These are phyloP conservation scores for Raffaelea albimanens DNA, from an alignment of 2,329 filamentous ascomycete species.

Conservation along the genomic window DNA sequence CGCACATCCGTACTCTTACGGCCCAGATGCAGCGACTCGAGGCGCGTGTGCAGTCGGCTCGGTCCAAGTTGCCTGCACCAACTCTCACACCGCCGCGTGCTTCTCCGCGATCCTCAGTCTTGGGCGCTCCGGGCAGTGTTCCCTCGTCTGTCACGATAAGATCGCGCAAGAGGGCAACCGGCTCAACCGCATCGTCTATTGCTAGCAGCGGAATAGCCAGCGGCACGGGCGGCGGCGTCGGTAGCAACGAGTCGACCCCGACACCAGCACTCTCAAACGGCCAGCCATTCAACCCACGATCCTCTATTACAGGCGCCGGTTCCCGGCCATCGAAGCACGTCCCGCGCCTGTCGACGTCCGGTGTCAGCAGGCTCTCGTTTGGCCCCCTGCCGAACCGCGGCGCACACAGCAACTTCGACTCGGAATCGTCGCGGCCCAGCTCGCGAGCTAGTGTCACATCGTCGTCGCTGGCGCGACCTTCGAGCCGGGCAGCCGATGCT, in stretches of 20 bases:
- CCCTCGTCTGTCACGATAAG: constrained; percentile 55
- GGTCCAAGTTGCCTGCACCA: constrained; percentile 83
- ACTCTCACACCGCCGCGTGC: constrained; percentile 66
- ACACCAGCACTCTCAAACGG: constrained; percentile 25
- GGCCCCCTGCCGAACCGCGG: constrained; percentile 50
- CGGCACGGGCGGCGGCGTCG: constrained; percentile 31
- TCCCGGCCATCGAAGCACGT: constrained; percentile 31
- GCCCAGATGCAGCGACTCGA: constrained; percentile 97
- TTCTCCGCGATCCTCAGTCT: constrained; percentile 55
- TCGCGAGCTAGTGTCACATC: constrained; percentile 62
- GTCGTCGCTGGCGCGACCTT: constrained; percentile 44
- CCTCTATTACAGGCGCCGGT: not conserved
- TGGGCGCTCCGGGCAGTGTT: constrained; percentile 29
- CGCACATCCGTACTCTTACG: constrained; percentile 87
- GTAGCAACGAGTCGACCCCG: constrained; percentile 33
- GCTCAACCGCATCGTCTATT: constrained; percentile 40
- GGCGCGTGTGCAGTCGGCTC: constrained; percentile 80
- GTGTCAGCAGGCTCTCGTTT: constrained; percentile 55
- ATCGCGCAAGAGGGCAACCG: constrained; percentile 58
- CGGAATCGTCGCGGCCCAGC: constrained; percentile 55
- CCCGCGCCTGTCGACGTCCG: constrained; percentile 50
- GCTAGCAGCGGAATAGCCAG: constrained; percentile 14
- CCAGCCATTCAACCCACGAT: not conserved
- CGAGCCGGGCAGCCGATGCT: constrained; percentile 37
- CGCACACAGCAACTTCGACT: constrained; percentile 28